Conservation (phyloP, 495 filamentous ascomycete genomes). For the Podospora conica region DNA sequence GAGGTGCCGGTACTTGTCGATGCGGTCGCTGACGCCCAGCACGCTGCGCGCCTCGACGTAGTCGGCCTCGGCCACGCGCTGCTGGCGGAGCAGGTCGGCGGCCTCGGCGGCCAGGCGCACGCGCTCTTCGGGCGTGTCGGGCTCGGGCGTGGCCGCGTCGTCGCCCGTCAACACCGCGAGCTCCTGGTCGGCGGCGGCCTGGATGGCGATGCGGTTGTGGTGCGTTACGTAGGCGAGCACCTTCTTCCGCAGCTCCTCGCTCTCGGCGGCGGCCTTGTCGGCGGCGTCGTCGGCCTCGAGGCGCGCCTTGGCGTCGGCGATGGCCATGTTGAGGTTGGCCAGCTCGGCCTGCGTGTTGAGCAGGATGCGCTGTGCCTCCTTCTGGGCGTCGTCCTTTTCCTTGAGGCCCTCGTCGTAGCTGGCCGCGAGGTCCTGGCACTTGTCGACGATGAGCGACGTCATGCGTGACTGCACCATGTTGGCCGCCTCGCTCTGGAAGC, state of each 20-base stretch:
- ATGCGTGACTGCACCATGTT: constrained; percentile 52
- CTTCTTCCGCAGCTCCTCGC: constrained; percentile 27
- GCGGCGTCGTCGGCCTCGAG: constrained; percentile 41
- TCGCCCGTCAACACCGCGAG: constrained; percentile 31
- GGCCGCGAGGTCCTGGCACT: constrained; percentile 50
- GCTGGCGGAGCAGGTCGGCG: constrained; percentile 29
- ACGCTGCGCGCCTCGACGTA: constrained; percentile 43
- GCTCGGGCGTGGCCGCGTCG: constrained; percentile 12
- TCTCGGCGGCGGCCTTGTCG: constrained; percentile 34
- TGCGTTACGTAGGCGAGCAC: constrained; percentile 35
- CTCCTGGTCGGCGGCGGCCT: constrained; percentile 29
- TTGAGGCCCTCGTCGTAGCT: constrained; percentile 55
- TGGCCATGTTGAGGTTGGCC: constrained; percentile 40
- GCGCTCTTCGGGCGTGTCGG: constrained; percentile 32
- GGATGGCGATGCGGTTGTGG: constrained; percentile 38
- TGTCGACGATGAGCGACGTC: constrained; percentile 50
- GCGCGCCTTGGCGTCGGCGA: constrained; percentile 41
- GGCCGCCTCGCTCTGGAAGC: constrained; percentile 52
- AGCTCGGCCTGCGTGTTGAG: constrained; percentile 50
- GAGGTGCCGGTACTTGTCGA: constrained; percentile 44
- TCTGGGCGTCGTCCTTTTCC: constrained; percentile 52
- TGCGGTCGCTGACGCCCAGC: constrained; percentile 42
- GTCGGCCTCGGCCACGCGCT: constrained; percentile 37
- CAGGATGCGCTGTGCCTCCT: constrained; percentile 52
- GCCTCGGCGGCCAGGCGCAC: constrained; percentile 37